These are phyloP conservation scores for Colletotrichum lini DNA, from an alignment of 2,329 filamentous ascomycete species.

Conservation along the genomic window DNA sequence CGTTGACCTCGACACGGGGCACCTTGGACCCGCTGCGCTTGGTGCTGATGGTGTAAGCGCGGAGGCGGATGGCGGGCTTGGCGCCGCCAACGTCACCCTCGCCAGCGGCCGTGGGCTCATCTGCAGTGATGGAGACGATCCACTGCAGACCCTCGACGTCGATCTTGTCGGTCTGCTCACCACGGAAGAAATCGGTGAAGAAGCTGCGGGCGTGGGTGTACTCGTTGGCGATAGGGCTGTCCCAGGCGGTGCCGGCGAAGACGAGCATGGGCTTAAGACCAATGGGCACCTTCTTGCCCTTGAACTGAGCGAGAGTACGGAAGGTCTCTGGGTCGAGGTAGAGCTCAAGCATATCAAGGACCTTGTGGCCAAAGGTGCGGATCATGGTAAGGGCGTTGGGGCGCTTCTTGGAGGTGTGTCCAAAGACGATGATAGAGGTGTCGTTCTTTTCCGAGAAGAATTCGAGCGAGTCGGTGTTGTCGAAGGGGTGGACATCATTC, in stretches of 20 bases:
- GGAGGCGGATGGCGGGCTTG: conserved; percentile 75
- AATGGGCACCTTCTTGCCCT: conserved; percentile 80
- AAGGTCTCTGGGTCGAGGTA: conserved; percentile 83
- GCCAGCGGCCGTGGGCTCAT: conserved; percentile 66
- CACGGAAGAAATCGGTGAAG: conserved; percentile 91
- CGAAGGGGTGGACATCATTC: conserved; percentile 95
- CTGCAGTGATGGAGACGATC: conserved; percentile 84
- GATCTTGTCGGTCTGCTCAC: conserved; percentile 80
- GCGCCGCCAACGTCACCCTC: conserved; percentile 57
- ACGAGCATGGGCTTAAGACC: conserved; percentile 90
- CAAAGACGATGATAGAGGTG: conserved; percentile 86
- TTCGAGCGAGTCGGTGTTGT: conserved; percentile 88
- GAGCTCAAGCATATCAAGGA: conserved; percentile 96
- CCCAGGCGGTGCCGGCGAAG: conserved; percentile 92
- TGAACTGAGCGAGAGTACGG: conserved; percentile 81
- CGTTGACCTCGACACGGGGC: conserved; percentile 92
- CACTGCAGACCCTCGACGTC: conserved; percentile 97
- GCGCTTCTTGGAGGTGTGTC: conserved; percentile 92
- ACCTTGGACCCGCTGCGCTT: conserved; percentile 89
- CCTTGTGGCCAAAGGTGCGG: conserved; percentile 86
- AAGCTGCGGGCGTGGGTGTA: conserved; percentile 91
- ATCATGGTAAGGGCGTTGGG: conserved; percentile 89
- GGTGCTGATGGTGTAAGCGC: conserved; percentile 89
- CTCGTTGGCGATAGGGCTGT: conserved; percentile 82
- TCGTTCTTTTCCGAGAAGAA: conserved; percentile 99